Conservation (phyloP, 2,329 filamentous ascomycete species). For the Hypoxylon sp. region DNA sequence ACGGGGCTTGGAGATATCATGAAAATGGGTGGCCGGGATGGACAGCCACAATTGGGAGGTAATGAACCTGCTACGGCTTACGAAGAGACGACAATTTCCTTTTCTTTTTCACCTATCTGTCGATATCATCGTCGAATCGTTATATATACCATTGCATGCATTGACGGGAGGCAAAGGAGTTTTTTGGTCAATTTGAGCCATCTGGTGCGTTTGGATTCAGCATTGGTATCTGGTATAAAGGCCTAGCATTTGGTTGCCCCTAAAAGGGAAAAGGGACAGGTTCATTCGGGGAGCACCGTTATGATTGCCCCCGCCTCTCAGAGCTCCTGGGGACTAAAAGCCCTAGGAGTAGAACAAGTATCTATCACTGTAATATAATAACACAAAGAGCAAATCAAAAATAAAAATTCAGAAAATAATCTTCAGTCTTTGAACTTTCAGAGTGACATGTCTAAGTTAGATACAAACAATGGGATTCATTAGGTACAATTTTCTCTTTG, state of each 20-base stretch:
- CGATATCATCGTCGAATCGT: slow-evolving; percentile 49
- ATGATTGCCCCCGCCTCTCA: slow-evolving; percentile 51
- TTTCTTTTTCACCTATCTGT: slow-evolving; percentile 50
- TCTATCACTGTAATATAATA: slow-evolving; percentile 45
- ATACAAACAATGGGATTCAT: slow-evolving; percentile 3
- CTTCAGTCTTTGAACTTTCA: neutral
- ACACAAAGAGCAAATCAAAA: slow-evolving; percentile 38
- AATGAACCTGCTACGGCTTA: slow-evolving; percentile 52
- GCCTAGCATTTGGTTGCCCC: slow-evolving; percentile 45
- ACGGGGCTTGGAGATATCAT: slow-evolving; percentile 49
- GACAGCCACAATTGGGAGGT: slow-evolving; percentile 46
- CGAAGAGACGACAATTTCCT: slow-evolving; percentile 51
- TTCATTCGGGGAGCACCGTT: slow-evolving; percentile 50
- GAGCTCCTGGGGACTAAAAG: slow-evolving; percentile 46
- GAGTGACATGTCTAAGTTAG: slow-evolving; percentile 17
- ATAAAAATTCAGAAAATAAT: slow-evolving; percentile 32
- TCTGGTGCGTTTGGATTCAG: slow-evolving; percentile 36
- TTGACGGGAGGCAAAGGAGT: slow-evolving; percentile 41
- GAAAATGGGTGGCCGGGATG: slow-evolving; percentile 43
- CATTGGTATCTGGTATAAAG: slow-evolving; percentile 47
- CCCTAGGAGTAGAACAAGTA: slow-evolving; percentile 39
- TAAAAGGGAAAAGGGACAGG: slow-evolving; percentile 36
- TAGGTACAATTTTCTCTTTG: neutral
- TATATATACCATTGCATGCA: slow-evolving; percentile 55
- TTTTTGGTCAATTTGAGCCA: slow-evolving; percentile 42